Conservation (phyloP, 2,329 filamentous ascomycete species). For the Whalleya microplaca region DNA sequence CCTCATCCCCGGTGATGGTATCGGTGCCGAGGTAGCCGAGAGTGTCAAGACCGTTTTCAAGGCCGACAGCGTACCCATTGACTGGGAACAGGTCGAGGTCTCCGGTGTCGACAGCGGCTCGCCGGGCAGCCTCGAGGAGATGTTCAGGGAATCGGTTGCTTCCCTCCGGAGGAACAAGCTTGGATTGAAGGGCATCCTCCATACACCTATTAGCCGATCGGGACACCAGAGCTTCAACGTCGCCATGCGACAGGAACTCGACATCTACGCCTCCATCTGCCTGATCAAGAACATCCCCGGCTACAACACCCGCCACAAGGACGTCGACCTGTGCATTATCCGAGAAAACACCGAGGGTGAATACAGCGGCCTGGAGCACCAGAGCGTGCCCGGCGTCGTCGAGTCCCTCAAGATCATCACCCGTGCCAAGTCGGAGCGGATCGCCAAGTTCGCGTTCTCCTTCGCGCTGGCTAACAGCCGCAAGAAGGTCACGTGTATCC, state of each 20-base stretch:
- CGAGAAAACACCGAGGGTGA: constrained; percentile 99
- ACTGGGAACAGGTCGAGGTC: constrained; percentile 98
- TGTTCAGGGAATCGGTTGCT: constrained; percentile 93
- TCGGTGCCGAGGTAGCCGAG: constrained; percentile 96
- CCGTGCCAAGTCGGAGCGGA: constrained; percentile 97
- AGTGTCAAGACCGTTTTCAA: constrained; percentile 99
- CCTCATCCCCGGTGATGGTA: constrained; percentile 97
- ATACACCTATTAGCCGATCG: constrained; percentile 94
- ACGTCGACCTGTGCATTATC: constrained; percentile 98
- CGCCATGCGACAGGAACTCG: constrained; percentile 96
- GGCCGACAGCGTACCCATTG: constrained; percentile 96
- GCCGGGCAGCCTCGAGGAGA: constrained; percentile 83
- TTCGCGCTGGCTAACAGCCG: constrained; percentile 98
- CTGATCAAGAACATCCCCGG: constrained; percentile 99
- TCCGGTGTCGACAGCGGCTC: constrained; percentile 84
- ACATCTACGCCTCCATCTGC: constrained; percentile 98
- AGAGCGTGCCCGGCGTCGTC: constrained; percentile 93
- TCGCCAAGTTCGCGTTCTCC: constrained; percentile 97
- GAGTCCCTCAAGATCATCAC: constrained; percentile 99
- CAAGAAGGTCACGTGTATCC: constrained; percentile 99
- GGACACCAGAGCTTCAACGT: constrained; percentile 99
- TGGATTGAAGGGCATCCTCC: constrained; percentile 96
- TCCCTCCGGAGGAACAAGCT: constrained; percentile 99
- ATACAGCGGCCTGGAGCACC: constrained; percentile 98
- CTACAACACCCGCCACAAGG: constrained; percentile 95